Evolutionary conservation across 2,329 filamentous ascomycete species (phyloP), one percentile per base, ranked within the genome.

Genomic region (Venturia aucupariae): DNA sequence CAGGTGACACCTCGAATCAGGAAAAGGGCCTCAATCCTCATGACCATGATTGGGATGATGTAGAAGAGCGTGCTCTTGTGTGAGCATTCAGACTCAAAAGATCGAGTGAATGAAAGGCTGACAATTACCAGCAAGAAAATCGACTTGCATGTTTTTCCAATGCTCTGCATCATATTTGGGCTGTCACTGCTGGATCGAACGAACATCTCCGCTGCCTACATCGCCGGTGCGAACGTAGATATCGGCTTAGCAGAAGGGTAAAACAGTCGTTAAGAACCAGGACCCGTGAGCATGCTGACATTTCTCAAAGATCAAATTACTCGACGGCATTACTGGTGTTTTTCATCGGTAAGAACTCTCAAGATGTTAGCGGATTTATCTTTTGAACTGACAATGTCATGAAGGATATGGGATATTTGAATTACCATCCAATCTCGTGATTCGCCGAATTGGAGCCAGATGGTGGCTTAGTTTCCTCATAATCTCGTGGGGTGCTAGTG

Each of bases 131-230:
- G 60, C 22, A 39, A 35, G 70, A 75, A 67, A 71, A 69, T 72
- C 22, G 71, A 73, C 48, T 69, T 57, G 57, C 67, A 70, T 51
- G 67, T 73, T n/a, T 63, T 73, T 24, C 71, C 71, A 15, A 72
- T 73, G 39, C 68, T 73, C 11, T 69, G 71, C 22, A 68, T 67
- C 44, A 51, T 67, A 57, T 69, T 66, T 48, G 63, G 64, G 5
- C 67, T 67, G 41, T 65, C 66, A 1, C 55, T 68, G 13, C 61
- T 68, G 27, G 68, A 68, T 54, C 63, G 64, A 22, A 63, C 64
- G 44, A 67, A 68, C 57, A 61, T 69, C 35, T 67, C 66, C 39
- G 63, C 63, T 59, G 75, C 74, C n/a, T 70, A 71, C 63, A 65
- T 69, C 51, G 68, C 68, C 46, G 68, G 68, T 32, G 66, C 68